Evolutionary conservation across 805 yeast genomes (phyloP), one percentile per base, ranked within the genome.

Genomic region (Cyberlindnera meyerae): DNA sequence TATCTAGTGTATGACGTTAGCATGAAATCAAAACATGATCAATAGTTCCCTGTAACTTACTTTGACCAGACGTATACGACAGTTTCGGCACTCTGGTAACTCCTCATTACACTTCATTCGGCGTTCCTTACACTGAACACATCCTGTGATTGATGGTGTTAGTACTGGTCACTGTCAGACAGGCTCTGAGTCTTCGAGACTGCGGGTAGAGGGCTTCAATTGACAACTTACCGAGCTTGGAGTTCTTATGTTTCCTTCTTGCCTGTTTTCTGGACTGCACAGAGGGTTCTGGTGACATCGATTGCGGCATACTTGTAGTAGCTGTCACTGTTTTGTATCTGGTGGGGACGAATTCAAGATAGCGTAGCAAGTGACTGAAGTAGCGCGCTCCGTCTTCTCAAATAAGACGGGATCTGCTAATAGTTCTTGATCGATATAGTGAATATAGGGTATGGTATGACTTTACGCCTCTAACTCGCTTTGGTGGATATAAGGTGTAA

Each of bases 41-140:
- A n/a, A n/a, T 18, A 17, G 17, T 4, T 13, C 11, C 17, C 17
- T 8, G 17, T 5, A 8, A 25, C 49, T 21, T 21, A 45, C 49
- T 13, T 47, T 52, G 16, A 49, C 50, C 16, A 45, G 55, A 15
- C 58, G 51, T 24, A 50, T 51, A 6, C 40, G 36, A 40, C 77
- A 71, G 45, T 71, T 71, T 40, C 63, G 51, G 44, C 77, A 71
- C 33, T 66, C 63, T 0, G 77, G 77, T 13, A 71, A 57, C 31
- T 63, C 66, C 42, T 71, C 75, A 47, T 68, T 73, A 51, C 77
- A 71, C 43, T 71, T 71, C 52, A 71, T 71, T 27, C 77, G 56
- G 39, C 77, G 58, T 39, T 67, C 70, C 36, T 71, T 71, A 46
- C 77, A 71, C 16, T 74, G 72, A 3, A 69, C 65, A 43, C 77